Evolutionary conservation across 257 asterid genomes (phyloP).

Genomic region (Jaltomata sinuosa): DNA sequence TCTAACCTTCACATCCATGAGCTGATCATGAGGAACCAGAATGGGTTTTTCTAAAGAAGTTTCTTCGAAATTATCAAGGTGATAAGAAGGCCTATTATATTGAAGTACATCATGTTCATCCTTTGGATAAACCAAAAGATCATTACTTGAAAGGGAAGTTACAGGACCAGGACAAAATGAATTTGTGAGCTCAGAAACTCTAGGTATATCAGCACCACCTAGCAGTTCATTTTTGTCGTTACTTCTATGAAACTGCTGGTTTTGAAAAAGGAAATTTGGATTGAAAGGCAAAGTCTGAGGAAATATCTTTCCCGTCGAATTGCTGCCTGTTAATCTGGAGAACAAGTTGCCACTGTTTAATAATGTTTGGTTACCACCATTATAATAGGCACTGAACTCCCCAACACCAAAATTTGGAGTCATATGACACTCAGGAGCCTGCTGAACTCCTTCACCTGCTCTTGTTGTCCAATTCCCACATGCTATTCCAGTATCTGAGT

Average conservation of each 20-base stretch:
- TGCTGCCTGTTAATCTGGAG: background rate
- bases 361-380: constrained; percentile 9
- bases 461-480: constrained; percentile 12
- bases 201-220: constrained; percentile 15
- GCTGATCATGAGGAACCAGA: constrained; percentile 18
- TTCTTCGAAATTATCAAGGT: constrained; percentile 17
- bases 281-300: constrained; percentile 6
- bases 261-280: constrained; percentile 3
- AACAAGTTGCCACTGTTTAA: constrained; percentile 12
- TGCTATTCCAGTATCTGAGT: constrained; percentile 9
- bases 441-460: constrained; percentile 7
- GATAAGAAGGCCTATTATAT: constrained; percentile 17
- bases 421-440: constrained; percentile 1
- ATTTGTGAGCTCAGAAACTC: constrained; percentile 9
- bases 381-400: constrained; percentile 9
- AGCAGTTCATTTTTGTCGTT: constrained; percentile 10
- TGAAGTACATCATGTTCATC: constrained; percentile 26
- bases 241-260: constrained; percentile 9
- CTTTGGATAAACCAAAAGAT: constrained; percentile 15
- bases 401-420: background rate
- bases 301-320: background rate
- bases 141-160: constrained; percentile 18
- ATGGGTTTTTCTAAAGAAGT: constrained; percentile 11
- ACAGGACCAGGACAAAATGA: constrained; percentile 18
- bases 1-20: constrained; percentile 11